These are phyloP conservation scores for Cicer chorassanicum DNA, from an alignment of 306 rosid genomes.

Conservation along the genomic window DNA sequence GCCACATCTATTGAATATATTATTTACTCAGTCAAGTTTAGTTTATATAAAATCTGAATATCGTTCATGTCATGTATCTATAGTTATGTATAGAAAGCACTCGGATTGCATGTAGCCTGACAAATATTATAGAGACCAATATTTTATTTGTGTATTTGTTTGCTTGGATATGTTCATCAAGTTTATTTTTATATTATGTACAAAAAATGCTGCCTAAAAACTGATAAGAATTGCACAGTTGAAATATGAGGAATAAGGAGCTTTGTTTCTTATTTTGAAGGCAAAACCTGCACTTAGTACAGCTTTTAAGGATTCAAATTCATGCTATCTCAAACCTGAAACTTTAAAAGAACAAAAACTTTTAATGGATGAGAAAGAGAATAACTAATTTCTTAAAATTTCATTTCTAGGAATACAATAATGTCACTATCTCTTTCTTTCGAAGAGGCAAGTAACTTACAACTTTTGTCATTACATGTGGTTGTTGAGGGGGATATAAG, in stretches of 20 bases:
- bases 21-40: conserved; percentile 13
- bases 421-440: conserved; percentile 34
- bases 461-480: conserved; percentile 21
- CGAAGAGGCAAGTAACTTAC: conserved; percentile 31
- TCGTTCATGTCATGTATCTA: conserved; percentile 18
- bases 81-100: conserved; percentile 28
- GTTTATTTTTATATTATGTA: conserved; percentile 20
- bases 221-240: neutral
- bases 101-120: conserved; percentile 13
- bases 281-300: conserved; percentile 3
- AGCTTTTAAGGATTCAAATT: conserved; percentile 6
- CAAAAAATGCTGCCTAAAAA: neutral
- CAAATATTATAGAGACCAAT: conserved; percentile 10
- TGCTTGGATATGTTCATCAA: neutral
- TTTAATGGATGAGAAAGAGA: conserved; percentile 2
- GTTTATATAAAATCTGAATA: conserved; percentile 25
- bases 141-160: conserved; percentile 2
- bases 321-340: conserved; percentile 10
- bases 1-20: conserved; percentile 20
- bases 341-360: neutral
- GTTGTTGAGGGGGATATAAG: conserved; percentile 29
- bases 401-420: conserved; percentile 28
- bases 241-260: conserved; percentile 22
- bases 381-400: conserved; percentile 2
- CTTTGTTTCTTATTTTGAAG: conserved; percentile 3